Evolutionary conservation across 306 rosid species (phyloP).

Genomic region (Coriaria nepalensis): DNA sequence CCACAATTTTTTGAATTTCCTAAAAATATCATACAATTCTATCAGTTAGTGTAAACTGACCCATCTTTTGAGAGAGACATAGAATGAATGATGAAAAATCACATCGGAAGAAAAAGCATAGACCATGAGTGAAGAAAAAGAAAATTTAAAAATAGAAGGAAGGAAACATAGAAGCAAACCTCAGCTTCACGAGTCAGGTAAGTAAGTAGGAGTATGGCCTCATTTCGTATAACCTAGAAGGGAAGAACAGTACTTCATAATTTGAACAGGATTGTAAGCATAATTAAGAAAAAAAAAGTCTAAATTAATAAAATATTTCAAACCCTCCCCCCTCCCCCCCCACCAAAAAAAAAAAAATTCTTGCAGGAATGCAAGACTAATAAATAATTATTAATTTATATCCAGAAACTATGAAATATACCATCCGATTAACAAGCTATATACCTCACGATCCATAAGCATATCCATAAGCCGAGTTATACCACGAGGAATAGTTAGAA

Average conservation of each 20-base stretch:
- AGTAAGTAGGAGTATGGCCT: conserved; percentile 82
- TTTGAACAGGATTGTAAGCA: neutral
- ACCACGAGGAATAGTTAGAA: conserved; percentile 82
- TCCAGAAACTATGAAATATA: neutral
- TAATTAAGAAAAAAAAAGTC: neutral
- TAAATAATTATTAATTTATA: neutral
- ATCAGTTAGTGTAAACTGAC: conserved; percentile 10
- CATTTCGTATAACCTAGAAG: conserved; percentile 78
- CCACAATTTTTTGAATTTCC: conserved; percentile 97
- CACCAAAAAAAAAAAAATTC: neutral
- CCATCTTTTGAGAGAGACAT: neutral
- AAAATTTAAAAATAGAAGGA: conserved; percentile 4
- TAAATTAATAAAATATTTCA: neutral
- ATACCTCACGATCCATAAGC: conserved; percentile 99
- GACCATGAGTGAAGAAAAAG: neutral
- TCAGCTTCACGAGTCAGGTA: conserved; percentile 90
- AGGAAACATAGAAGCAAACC: conserved; percentile 29
- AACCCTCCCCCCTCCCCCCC: no score
- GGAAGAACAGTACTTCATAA: conserved; percentile 1
- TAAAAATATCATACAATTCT: conserved; percentile 25
- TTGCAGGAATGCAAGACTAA: neutral
- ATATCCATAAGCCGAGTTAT: conserved; percentile 92
- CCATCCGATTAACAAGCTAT: conserved; percentile 8
- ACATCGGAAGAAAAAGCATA: no score
- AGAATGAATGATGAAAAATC: neutral